Evolutionary conservation across 148 eudicot species (phyloP).

Genomic region (Mesembryanthemum crystallinum): DNA sequence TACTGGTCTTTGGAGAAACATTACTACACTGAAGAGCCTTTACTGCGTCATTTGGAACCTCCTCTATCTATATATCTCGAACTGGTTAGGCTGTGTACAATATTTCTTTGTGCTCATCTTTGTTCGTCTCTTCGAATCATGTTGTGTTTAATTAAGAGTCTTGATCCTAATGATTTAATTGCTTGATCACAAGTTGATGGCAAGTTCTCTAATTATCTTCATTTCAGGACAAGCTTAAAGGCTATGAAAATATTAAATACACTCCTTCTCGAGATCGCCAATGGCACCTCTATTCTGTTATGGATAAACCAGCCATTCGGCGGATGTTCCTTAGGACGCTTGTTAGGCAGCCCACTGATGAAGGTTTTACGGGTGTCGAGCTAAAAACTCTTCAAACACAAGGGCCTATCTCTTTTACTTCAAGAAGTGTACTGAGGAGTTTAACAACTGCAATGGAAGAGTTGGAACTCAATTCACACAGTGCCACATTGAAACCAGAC

Average conservation of each 20-base stretch:
- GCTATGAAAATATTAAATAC: conserved; percentile 68
- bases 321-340: conserved; percentile 95
- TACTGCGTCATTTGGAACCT: conserved; percentile 93
- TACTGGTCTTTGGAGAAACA: conserved; percentile 79
- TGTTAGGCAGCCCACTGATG: conserved; percentile 87
- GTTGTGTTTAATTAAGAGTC: neutral
- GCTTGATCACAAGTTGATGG: conserved; percentile 12
- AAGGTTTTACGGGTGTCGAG: conserved; percentile 69
- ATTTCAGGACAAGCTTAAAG: conserved; percentile 89
- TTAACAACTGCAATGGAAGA: conserved; percentile 92
- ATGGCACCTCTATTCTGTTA: conserved; percentile 92
- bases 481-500: conserved; percentile 73
- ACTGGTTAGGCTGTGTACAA: conserved; percentile 47
- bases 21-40: conserved; percentile 79
- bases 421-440: conserved; percentile 92
- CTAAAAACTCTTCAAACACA: conserved; percentile 38
- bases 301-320: conserved; percentile 75
- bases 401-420: conserved; percentile 62
- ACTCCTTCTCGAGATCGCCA: conserved; percentile 97
- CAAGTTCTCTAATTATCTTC: conserved; percentile 11
- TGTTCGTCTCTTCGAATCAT: neutral
- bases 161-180: neutral
- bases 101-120: neutral
- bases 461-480: conserved; percentile 89
- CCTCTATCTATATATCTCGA: conserved; percentile 96